Percentiles rank a stretch among this genome's conserved stretches.
phyloP scores from a whole-genome alignment of 2,329 filamentous ascomycete genomes.

The Lizonia empirigonia region DNA sequence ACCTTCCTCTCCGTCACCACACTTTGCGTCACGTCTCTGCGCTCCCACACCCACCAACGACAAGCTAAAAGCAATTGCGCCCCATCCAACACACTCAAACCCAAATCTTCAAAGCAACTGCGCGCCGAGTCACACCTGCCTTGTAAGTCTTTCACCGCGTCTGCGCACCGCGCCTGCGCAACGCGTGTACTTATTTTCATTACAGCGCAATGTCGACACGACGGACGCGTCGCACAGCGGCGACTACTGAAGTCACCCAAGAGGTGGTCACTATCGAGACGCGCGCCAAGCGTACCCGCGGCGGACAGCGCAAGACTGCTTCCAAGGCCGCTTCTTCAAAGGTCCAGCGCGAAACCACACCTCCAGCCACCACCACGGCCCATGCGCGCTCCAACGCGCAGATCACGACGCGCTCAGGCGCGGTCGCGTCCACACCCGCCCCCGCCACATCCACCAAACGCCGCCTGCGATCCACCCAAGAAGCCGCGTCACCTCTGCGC shows the following conservation, averaged over 20 bases:
- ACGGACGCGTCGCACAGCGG: conserved; percentile 19
- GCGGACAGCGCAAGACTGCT: conserved; percentile 18
- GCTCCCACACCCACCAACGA: conserved; percentile 11
- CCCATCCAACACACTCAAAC: background rate
- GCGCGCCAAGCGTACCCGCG: conserved; percentile 14
- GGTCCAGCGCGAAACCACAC: conserved; percentile 12
- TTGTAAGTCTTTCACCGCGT: conserved; percentile 17
- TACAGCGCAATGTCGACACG: conserved; percentile 28
- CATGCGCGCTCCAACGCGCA: background rate
- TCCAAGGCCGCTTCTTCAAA: background rate
- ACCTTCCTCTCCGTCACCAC: conserved; percentile 28
- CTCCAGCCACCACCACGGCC: conserved; percentile 7
- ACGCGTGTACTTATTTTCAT: conserved; percentile 21
- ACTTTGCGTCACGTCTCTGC: conserved; percentile 10
- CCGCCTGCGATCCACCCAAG: conserved; percentile 21
- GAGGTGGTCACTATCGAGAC: conserved; percentile 17
- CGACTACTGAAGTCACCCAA: conserved; percentile 18
- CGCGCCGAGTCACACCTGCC: conserved; percentile 1
- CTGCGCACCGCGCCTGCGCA: conserved; percentile 18
- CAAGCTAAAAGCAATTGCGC: conserved; percentile 9
- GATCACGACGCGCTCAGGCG: background rate
- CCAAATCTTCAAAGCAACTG: background rate
- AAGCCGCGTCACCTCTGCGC: conserved; percentile 25
- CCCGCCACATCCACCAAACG: conserved; percentile 20
- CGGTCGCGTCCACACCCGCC: conserved; percentile 12